Conservation (phyloP, 1,284 basidiomycete genomes). For the Wallemia ichthyophaga region DNA sequence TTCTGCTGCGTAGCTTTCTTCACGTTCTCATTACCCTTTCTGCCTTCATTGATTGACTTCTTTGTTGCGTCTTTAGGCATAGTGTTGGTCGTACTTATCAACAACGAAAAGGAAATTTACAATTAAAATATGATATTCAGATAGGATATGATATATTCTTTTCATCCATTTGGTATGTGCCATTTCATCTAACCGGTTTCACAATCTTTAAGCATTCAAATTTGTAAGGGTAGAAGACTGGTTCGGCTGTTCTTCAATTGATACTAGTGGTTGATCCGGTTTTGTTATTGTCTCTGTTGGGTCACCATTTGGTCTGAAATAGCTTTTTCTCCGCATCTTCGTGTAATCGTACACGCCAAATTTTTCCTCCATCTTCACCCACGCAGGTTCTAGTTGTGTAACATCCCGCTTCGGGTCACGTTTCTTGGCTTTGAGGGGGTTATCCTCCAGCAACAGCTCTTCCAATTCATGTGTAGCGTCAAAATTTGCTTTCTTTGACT, state of each 20-base stretch:
- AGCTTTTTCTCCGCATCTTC: slow-evolving; percentile 5
- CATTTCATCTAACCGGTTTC: too few relatives aligned
- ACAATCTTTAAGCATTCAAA: too few relatives aligned
- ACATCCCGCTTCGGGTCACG: slow-evolving; percentile 68
- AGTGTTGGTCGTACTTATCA: neutral
- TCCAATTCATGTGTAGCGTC: slow-evolving; percentile 97
- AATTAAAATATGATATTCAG: neutral
- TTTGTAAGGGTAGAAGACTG: neutral
- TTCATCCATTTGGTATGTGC: too few relatives aligned
- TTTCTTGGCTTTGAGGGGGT: slow-evolving; percentile 78
- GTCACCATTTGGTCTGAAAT: slow-evolving; percentile 3
- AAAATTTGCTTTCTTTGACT: slow-evolving; percentile 94
- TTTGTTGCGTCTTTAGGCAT: neutral
- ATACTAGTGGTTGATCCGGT: neutral
- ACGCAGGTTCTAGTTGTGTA: slow-evolving; percentile 53
- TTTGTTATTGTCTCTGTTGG: neutral
- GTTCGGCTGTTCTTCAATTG: neutral
- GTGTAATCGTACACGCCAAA: slow-evolving; percentile 14
- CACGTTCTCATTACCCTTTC: neutral
- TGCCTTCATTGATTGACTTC: neutral
- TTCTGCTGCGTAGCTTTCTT: too few relatives aligned
- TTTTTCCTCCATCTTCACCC: slow-evolving; percentile 96
- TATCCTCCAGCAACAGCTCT: slow-evolving; percentile 80
- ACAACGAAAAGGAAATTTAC: too few relatives aligned
- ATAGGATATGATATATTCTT: neutral